Evolutionary conservation across 352 stramenopile species (phyloP).

Genomic region (Blastocystis hominis): DNA sequence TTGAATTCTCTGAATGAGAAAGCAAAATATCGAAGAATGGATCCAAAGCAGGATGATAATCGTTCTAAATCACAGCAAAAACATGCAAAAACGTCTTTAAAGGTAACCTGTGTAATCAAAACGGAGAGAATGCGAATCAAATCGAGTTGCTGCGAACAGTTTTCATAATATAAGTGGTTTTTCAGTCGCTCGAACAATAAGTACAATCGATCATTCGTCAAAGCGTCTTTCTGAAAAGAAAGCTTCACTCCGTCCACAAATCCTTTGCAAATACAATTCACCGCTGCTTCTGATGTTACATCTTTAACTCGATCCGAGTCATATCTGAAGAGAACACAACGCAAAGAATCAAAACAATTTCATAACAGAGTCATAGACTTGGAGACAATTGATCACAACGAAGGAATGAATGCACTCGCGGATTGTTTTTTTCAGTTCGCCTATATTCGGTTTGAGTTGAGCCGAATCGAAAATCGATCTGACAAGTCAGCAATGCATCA

Average conservation of each 20-base stretch:
- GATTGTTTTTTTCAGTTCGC: conserved; percentile 35
- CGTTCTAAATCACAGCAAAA: neutral
- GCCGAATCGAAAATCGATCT: neutral
- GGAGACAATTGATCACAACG: neutral
- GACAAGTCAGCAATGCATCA: neutral
- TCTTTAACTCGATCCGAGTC: neutral
- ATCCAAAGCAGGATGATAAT: neutral
- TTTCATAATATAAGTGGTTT: neutral
- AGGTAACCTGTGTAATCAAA: neutral
- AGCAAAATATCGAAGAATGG: neutral
- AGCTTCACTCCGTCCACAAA: neutral
- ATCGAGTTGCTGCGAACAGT: neutral
- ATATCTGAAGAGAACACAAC: neutral
- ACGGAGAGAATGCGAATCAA: neutral
- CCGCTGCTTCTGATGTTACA: neutral
- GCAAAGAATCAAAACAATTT: neutral
- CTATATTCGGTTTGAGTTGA: neutral
- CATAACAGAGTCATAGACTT: neutral
- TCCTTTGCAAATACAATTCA: neutral
- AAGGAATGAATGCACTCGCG: neutral
- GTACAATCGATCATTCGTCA: neutral
- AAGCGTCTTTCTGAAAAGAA: neutral
- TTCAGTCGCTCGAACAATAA: neutral
- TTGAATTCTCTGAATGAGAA: neutral
- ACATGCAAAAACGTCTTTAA: neutral